Percentiles rank a stretch among this genome's conserved stretches.
Evolutionary conservation across 805 yeast genomes (phyloP).

Genomic region (Hanseniaspora meyeri): DNA sequence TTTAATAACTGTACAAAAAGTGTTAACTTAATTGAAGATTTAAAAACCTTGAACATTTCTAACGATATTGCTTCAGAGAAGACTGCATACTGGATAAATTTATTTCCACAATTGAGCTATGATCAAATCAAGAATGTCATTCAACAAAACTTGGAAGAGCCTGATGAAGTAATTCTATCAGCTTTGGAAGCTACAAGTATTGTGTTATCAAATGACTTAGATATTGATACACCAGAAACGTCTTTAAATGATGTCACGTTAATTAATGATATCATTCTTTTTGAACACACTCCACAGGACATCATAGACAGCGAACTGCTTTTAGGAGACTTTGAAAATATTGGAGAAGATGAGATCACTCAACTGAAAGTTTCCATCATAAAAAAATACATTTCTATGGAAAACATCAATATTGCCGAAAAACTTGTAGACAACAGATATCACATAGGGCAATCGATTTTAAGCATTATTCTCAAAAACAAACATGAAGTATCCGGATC

Average conservation of each 20-base stretch:
- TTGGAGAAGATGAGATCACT: not conserved
- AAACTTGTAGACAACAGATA: not conserved
- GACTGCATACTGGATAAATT: slow-evolving; percentile 21
- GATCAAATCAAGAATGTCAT: not conserved
- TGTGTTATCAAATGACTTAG: not conserved
- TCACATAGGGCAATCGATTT: not conserved
- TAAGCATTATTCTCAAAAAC: not conserved
- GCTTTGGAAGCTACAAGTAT: slow-evolving; percentile 13
- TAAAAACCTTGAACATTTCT: slow-evolving; percentile 20
- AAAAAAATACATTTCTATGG: not conserved
- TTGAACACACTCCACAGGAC: not conserved
- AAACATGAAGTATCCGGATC: not conserved
- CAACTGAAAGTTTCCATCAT: not conserved
- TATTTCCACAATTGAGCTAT: slow-evolving; percentile 4
- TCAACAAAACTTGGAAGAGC: slow-evolving; percentile 1
- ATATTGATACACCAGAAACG: not conserved
- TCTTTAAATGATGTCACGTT: not conserved
- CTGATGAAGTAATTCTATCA: not conserved
- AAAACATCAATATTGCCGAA: not conserved
- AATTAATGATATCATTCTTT: not conserved
- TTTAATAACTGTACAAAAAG: slow-evolving; percentile 21
- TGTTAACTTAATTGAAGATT: slow-evolving; percentile 20
- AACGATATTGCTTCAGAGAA: slow-evolving; percentile 29
- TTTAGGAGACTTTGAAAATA: not conserved
- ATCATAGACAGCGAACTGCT: not conserved